Evolutionary conservation across 495 filamentous ascomycete species (phyloP), one percentile per base, ranked within the genome.

Genomic region (Xylaria intraflava): DNA sequence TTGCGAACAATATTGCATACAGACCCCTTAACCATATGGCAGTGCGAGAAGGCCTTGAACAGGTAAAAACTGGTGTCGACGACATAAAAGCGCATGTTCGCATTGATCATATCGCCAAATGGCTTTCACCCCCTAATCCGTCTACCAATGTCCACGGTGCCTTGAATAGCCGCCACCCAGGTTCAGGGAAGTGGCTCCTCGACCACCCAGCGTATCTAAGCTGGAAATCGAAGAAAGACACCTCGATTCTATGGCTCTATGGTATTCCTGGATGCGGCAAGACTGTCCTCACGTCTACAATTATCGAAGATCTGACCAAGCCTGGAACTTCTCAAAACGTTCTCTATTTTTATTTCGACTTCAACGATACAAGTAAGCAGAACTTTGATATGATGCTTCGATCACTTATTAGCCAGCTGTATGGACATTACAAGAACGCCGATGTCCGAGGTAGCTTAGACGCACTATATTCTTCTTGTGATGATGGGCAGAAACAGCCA

Each of bases 191-290:
- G 6, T 51, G 48, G 48, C 20, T 51, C 8, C 23, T 51, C 20
- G 0, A 30, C 2, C 16, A 20, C 11, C 0, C 12, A 11, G 12
- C 19, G 4, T 51, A 51, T 22, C 22, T 7, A 0, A 5, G 3
- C 35, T 51, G 36, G 36, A 41, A 39, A 42, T n/a, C 2, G 0
- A 6, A 30, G 24, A 20, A 6, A 0, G 17, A 30, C 0, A n/a
- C n/a, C n/a, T 51, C 48, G 1, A 41, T 51, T 20, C 20, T 51
- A 6, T 51, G 48, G 48, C 48, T 51, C 16, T 12, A 51, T 31
- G 48, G 48, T 2, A 33, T 51, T 42, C 48, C 36, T 30, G 48
- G 48, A 19, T 51, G 48, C 7, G 48, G 48, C 19, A 51, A 56
- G 20, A 36, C 23, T 12, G 24, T 55, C 11, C 46, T 48, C 24